Evolutionary conservation across 2,329 filamentous ascomycete species (phyloP).

Genomic region (Phyllachora maydis): DNA sequence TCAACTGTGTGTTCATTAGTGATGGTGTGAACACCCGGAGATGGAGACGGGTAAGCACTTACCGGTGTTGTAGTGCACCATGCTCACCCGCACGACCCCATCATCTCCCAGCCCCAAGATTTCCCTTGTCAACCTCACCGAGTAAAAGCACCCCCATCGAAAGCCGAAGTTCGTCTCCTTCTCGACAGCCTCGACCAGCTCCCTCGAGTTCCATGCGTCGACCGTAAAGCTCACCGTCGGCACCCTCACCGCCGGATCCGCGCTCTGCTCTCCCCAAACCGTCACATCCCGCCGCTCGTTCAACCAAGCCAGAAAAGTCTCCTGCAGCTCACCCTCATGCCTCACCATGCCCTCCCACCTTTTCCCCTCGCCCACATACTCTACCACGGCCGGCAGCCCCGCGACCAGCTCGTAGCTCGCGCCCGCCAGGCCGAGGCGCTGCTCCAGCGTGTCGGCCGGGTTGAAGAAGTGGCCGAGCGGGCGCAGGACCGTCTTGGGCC

Average conservation of each 20-base stretch:
- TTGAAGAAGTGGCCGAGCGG: conserved; percentile 51
- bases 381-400: conserved; percentile 35
- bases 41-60: conserved; percentile 7
- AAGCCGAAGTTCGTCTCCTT: conserved; percentile 32
- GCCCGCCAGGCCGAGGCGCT: conserved; percentile 48
- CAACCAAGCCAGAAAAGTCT: conserved; percentile 32
- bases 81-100: conserved; percentile 41
- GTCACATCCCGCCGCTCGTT: conserved; percentile 25
- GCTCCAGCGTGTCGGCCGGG: conserved; percentile 30
- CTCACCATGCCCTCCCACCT: conserved; percentile 28
- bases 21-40: background rate
- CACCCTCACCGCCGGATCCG: conserved; percentile 27
- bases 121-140: conserved; percentile 32
- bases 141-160: conserved; percentile 42
- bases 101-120: conserved; percentile 31
- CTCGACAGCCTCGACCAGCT: conserved; percentile 36
- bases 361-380: conserved; percentile 26
- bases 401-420: conserved; percentile 51
- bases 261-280: conserved; percentile 30
- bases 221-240: conserved; percentile 43
- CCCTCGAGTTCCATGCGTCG: conserved; percentile 22
- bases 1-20: conserved; percentile 18
- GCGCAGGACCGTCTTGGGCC: conserved; percentile 31
- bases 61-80: conserved; percentile 48
- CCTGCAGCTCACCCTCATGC: conserved; percentile 36